Percentiles rank a stretch among this genome's conserved stretches.
Evolutionary conservation across 1,284 basidiomycete genomes (phyloP).

Genomic region (Mycena sp.): DNA sequence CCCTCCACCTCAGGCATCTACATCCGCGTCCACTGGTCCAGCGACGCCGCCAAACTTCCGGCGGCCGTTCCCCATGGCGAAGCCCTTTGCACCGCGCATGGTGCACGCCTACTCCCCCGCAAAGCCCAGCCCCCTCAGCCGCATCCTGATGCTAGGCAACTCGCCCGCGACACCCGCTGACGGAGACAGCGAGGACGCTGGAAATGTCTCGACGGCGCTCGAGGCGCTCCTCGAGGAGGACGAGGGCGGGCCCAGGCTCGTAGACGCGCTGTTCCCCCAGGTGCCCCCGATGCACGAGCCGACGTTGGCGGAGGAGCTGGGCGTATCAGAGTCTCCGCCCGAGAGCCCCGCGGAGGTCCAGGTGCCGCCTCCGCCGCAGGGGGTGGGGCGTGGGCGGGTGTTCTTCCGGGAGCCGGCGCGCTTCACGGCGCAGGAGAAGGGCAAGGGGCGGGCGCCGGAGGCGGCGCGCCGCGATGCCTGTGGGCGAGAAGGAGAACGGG

Average conservation of each 20-base stretch:
- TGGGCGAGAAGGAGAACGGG: slow-evolving; percentile 27
- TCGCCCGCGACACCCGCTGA: slow-evolving; percentile 60
- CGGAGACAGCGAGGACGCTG: slow-evolving; percentile 15
- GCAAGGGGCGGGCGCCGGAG: slow-evolving; percentile 23
- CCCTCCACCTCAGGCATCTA: slow-evolving; percentile 16
- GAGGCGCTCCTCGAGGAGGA: slow-evolving; percentile 48
- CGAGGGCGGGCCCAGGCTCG: slow-evolving; percentile 36
- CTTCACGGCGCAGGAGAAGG: slow-evolving; percentile 26
- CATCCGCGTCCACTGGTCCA: slow-evolving; percentile 11
- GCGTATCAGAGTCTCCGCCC: slow-evolving; percentile 27
- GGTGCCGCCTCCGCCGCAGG: neutral
- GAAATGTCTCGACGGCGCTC: slow-evolving; percentile 34
- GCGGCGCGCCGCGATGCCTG: neutral
- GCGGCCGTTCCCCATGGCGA: slow-evolving; percentile 70
- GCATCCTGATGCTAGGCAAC: slow-evolving; percentile 74
- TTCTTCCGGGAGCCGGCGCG: slow-evolving; percentile 17
- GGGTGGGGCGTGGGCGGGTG: neutral
- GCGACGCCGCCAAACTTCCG: slow-evolving; percentile 31
- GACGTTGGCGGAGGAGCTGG: slow-evolving; percentile 43
- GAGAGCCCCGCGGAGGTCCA: slow-evolving; percentile 21
- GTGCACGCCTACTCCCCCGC: slow-evolving; percentile 81
- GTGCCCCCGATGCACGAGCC: slow-evolving; percentile 14
- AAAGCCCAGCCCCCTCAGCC: slow-evolving; percentile 78
- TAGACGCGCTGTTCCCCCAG: slow-evolving; percentile 38
- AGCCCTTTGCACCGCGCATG: slow-evolving; percentile 72